These are phyloP conservation scores for Pichia sp. DNA, from an alignment of 1,139 yeast species.

Conservation along the genomic window DNA sequence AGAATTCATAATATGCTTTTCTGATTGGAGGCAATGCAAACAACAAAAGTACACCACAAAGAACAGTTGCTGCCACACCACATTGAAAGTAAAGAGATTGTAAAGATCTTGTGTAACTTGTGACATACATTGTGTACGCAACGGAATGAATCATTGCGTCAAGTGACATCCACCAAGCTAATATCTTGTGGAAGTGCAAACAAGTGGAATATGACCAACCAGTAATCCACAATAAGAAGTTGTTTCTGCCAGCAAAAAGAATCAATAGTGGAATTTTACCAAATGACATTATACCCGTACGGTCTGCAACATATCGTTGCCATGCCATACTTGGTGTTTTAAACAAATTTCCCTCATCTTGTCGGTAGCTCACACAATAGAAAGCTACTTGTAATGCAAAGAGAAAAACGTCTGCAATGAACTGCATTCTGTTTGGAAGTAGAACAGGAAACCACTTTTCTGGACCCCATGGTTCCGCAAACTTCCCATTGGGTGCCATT, in stretches of 20 bases:
- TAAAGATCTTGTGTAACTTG: slow-evolving; percentile 12
- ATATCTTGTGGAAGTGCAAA: slow-evolving; percentile 52
- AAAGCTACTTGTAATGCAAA: slow-evolving; percentile 12
- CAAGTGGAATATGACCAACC: slow-evolving; percentile 56
- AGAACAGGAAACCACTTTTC: slow-evolving; percentile 8
- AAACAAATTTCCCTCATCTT: slow-evolving; percentile 21
- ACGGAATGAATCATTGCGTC: slow-evolving; percentile 24
- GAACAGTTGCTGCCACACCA: slow-evolving; percentile 31
- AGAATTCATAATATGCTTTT: slow-evolving; percentile 38
- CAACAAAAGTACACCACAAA: slow-evolving; percentile 35
- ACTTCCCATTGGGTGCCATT: slow-evolving; percentile 18
- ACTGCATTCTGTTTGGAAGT: slow-evolving; percentile 15
- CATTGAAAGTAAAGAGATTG: slow-evolving; percentile 31
- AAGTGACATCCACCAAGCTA: slow-evolving; percentile 40
- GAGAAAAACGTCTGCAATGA: slow-evolving; percentile 9
- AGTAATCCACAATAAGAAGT: slow-evolving; percentile 47
- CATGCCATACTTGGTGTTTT: slow-evolving; percentile 24
- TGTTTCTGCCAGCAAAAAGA: slow-evolving; percentile 57
- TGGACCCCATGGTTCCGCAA: slow-evolving; percentile 12
- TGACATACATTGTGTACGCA: slow-evolving; percentile 15
- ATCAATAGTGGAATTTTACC: slow-evolving; percentile 38
- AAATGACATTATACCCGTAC: slow-evolving; percentile 40
- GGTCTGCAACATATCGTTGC: slow-evolving; percentile 45
- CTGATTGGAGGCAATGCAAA: slow-evolving; percentile 42
- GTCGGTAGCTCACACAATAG: slow-evolving; percentile 8